Percentiles rank a stretch among this genome's conserved stretches.
Evolutionary conservation across 306 rosid genomes (phyloP).

Genomic region (Pachyrhizus erosus): DNA sequence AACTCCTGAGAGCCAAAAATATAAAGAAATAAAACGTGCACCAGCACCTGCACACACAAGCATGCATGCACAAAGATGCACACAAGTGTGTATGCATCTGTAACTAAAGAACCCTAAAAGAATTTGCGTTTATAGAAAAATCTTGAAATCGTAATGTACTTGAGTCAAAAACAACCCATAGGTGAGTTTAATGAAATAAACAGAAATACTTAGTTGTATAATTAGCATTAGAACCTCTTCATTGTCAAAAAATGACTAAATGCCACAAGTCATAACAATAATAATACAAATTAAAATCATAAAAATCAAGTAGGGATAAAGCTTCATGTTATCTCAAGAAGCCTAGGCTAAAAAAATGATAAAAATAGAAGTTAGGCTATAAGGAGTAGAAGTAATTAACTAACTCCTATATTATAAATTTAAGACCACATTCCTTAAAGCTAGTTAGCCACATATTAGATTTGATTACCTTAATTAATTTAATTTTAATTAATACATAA

Average conservation of each 20-base stretch:
- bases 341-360: not conserved
- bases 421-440: not conserved
- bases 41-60: not conserved
- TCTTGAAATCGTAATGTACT: not conserved
- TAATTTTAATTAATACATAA: not conserved
- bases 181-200: not conserved
- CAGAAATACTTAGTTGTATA: not conserved
- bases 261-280: not conserved
- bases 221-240: not conserved
- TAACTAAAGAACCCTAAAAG: not conserved
- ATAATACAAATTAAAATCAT: not conserved
- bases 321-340: not conserved
- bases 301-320: not conserved
- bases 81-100: not conserved
- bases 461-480: not conserved
- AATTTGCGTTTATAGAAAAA: not conserved
- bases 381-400: not conserved
- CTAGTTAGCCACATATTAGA: not conserved
- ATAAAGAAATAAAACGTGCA: too few relatives aligned
- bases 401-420: not conserved
- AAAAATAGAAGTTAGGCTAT: not conserved
- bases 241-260: not conserved
- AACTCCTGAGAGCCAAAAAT: not conserved
- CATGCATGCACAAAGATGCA: too few relatives aligned
- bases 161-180: not conserved